Base-by-base conservation (phyloP, 1,284 basidiomycete genomes). In the Mycena sp. region DNA sequence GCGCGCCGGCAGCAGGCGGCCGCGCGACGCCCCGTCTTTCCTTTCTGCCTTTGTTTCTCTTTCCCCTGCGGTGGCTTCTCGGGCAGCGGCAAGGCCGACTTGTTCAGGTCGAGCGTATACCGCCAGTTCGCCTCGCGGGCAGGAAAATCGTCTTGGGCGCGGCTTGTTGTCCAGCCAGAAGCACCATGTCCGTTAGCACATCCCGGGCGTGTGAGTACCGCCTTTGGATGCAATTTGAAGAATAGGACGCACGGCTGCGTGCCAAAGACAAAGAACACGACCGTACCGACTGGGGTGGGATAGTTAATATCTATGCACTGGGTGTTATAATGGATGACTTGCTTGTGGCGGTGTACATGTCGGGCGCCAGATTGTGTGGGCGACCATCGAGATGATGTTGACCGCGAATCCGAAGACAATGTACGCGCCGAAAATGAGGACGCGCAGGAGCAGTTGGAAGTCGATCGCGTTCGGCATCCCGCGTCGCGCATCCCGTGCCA, bases 261-360 rank as follows among this genome's bases (percentile, higher is more conserved):
- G 6, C 76, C 78, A 61, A 79, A 80, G 2, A 79, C 71, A 5
- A 80, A 64, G 51, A 79, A 76, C 3, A 79, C 66, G 11, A 71
- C 75, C 16, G 74, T 70, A 14, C 78, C 78, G 52, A 75, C 77
- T 79, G 45, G 29, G 6, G 30, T 5, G 38, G 40, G n/a, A n/a
- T 25, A 29, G 40, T 35, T 17, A 25, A 2, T 30, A 46, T 6
- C 44, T 43, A 52, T 35, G 54, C 14, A 51, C 51, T 17, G 10
- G 51, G 19, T 17, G 14, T 30, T 17, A 4, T 28, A 35, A 17
- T 3, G 19, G 11, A 32, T 35, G 25, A 61, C 70, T 45, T 61
- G 77, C 78, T 73, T 40, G 74, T 76, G 14, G 78, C 76, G n/a
- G 69, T 71, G 66, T 75, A 80, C 32, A 81, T 63, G 64, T 78